Evolutionary conservation across 1,284 basidiomycete species (phyloP), one percentile per base, ranked within the genome.

Genomic region (Abortiporus biennis): DNA sequence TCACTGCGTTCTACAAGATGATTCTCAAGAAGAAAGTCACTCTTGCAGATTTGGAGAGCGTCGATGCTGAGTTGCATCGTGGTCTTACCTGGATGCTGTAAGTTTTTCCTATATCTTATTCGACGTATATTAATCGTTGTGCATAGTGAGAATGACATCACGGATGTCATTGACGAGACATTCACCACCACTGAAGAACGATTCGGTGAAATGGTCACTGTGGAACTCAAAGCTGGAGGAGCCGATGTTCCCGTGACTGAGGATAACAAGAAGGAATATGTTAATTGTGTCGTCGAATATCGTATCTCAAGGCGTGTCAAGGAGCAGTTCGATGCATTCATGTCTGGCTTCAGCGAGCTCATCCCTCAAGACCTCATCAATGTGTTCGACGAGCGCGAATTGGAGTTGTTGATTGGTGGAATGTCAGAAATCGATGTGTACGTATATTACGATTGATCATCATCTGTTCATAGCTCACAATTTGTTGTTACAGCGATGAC

Each of bases 1-100:
- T 99, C 49, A 85, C 92, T 36, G 92, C 90, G 52, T 95, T 99
- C 76, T 99, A 99, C 77, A 99, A 99, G 78, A 97, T 95, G 92
- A 92, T 95, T 44, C 67, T 97, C 27, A 82, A 82, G 55, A 96
- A 95, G 72, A 85, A 85, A 56, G 82, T 93, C 52, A 73, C 80
- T 1, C 63, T 96, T 29, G 72, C 78, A n/a, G 94, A 96, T 64
- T 69, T 97, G 49, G 92, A 96, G 67, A 82, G 83, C 46, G 86
- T 96, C 32, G 93, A 95, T 63, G 82, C 86, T 4, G 92, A 93
- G 53, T 69, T 98, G 47, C 85, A 93, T 66, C 80, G 94, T 38
- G 93, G 92, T 50, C 66, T 99, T 52, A 83, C 83, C 34, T 99
- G 96, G 96, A 99, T 99, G 92, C 69, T 97, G 86, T 92, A 59